Percentiles rank a stretch among this genome's conserved stretches.
These are phyloP conservation scores for Oemleria cerasiformis DNA, from an alignment of 306 rosid species.

Conservation along the genomic window DNA sequence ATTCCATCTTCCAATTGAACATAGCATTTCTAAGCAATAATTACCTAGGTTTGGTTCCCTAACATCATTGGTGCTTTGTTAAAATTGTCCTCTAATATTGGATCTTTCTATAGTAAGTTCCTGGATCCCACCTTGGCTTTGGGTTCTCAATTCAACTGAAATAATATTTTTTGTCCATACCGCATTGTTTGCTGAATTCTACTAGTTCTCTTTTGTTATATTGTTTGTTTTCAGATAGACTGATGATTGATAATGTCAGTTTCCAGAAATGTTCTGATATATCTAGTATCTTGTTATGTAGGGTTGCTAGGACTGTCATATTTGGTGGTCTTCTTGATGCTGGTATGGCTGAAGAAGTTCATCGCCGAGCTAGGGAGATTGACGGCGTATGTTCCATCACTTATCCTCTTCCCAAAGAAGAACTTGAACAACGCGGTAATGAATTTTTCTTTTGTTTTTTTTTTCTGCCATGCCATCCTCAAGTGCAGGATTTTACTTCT, in stretches of 20 bases:
- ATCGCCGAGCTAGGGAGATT: slow-evolving; percentile 56
- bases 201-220: not conserved
- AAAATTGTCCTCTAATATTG: not conserved
- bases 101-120: not conserved
- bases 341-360: slow-evolving; percentile 75
- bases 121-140: not conserved
- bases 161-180: not conserved
- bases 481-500: not conserved
- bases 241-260: not conserved
- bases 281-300: slow-evolving; percentile 33
- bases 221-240: not conserved
- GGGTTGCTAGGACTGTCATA: slow-evolving; percentile 91
- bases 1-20: not conserved
- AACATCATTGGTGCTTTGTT: not conserved
- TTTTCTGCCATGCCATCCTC: not conserved
- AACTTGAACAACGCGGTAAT: slow-evolving; percentile 69
- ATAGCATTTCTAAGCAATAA: not conserved
- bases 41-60: not conserved
- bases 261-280: slow-evolving; percentile 13
- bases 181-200: not conserved
- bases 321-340: slow-evolving; percentile 75
- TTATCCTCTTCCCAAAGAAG: slow-evolving; percentile 77
- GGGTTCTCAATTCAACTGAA: not conserved
- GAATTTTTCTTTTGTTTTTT: slow-evolving; percentile 18
- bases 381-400: slow-evolving; percentile 69